Conservation (phyloP, 2,329 filamentous ascomycete species). For the Tolypocladium pustulatum region DNA sequence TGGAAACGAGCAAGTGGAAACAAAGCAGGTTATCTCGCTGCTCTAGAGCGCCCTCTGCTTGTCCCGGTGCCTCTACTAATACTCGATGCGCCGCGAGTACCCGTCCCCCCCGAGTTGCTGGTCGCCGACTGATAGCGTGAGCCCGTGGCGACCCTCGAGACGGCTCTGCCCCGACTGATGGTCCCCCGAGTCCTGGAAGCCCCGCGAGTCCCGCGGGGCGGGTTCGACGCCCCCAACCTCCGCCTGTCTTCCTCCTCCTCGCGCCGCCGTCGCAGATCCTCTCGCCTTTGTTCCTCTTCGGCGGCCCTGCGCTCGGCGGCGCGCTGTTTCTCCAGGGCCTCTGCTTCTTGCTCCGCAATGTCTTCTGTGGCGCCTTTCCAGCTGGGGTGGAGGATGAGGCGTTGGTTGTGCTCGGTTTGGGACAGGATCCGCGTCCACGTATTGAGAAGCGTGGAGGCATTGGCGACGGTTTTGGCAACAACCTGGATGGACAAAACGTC, state of each 20-base stretch:
- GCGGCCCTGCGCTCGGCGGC: conserved; percentile 65
- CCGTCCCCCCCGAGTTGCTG: conserved; percentile 14
- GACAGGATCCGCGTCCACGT: conserved; percentile 95
- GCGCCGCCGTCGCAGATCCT: conserved; percentile 53
- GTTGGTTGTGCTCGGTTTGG: conserved; percentile 95
- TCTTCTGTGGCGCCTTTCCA: conserved; percentile 90
- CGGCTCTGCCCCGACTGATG: conserved; percentile 15
- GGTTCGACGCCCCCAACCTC: conserved; percentile 15
- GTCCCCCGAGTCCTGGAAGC: conserved; percentile 16
- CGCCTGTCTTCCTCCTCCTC: conserved; percentile 47
- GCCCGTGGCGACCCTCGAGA: conserved; percentile 13
- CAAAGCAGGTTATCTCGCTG: conserved; percentile 13
- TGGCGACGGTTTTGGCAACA: conserved; percentile 74
- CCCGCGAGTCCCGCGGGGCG: conserved; percentile 19
- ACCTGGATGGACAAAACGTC: conserved; percentile 42
- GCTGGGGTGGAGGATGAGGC: conserved; percentile 73
- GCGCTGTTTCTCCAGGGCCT: conserved; percentile 61
- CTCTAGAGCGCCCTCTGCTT: conserved; percentile 21
- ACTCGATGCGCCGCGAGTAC: conserved; percentile 21
- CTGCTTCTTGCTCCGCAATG: conserved; percentile 74
- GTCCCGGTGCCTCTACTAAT: conserved; percentile 23
- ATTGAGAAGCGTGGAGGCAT: conserved; percentile 80
- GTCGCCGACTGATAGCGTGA: conserved; percentile 17
- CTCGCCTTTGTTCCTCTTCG: conserved; percentile 69
- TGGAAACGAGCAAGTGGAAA: conserved; percentile 5